Percentiles rank a stretch among this genome's conserved stretches.
Evolutionary conservation across 768 basidiomycete species (phyloP).

Genomic region (Pleurotus platypus): DNA sequence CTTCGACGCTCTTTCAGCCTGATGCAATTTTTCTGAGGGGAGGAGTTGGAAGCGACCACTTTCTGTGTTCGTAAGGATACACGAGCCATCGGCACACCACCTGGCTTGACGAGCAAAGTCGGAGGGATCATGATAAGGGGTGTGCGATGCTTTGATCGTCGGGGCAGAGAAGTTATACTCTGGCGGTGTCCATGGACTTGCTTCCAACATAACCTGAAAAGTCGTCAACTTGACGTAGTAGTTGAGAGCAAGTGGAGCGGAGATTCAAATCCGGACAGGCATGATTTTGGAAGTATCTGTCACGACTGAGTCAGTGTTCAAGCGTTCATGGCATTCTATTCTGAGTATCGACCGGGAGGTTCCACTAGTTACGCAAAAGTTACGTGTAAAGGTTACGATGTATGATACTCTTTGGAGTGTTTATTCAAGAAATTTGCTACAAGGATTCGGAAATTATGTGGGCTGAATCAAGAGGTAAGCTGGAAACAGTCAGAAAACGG

Average conservation of each 20-base stretch:
- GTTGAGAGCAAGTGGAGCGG: not conserved
- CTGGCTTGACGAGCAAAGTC: conserved; percentile 2
- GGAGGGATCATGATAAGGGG: not conserved
- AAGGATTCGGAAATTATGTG: conserved; percentile 1
- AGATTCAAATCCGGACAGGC: not conserved
- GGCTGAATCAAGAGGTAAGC: not conserved
- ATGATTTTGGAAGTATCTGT: not conserved
- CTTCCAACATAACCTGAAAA: not conserved
- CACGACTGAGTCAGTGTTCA: not conserved
- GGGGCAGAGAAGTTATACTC: not conserved
- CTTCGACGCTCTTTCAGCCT: not conserved
- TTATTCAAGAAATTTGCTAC: conserved; percentile 4
- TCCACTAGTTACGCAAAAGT: too few relatives aligned
- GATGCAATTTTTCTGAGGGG: not conserved
- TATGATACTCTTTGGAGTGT: not conserved
- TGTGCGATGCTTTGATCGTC: not conserved
- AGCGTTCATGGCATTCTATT: too few relatives aligned
- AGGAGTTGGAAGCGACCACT: not conserved
- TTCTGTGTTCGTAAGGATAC: not conserved
- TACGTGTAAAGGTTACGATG: not conserved
- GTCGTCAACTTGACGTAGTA: not conserved
- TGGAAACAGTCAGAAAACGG: not conserved
- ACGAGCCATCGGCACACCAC: conserved; percentile 6
- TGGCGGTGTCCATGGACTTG: not conserved
- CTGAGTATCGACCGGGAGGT: too few relatives aligned